A percentile compares a stretch with the other conserved stretches of the same genome.
These are phyloP conservation scores for Spathaspora sp. DNA, from an alignment of 805 yeast genomes.

Conservation along the genomic window DNA sequence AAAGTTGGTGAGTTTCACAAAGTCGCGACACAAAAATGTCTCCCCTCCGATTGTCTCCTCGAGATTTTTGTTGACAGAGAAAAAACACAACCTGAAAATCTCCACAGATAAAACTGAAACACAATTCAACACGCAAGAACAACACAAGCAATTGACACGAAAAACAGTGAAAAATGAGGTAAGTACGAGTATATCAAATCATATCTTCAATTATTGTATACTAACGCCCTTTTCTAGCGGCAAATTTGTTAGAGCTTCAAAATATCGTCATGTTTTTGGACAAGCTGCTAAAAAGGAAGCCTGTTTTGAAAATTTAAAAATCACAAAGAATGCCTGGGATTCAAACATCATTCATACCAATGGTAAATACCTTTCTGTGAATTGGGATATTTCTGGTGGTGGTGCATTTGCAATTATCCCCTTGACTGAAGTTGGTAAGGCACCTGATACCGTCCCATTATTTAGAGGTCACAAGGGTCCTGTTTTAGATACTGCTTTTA, in stretches of 20 bases:
- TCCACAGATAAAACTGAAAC: not conserved
- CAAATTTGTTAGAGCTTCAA: constrained; percentile 92
- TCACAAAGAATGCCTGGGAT: constrained; percentile 94
- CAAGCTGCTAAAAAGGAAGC: constrained; percentile 71
- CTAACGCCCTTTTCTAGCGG: constrained; percentile 44
- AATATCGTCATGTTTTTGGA: constrained; percentile 94
- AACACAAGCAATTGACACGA: not conserved
- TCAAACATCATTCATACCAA: constrained; percentile 85
- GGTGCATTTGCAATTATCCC: constrained; percentile 98
- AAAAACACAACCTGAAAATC: too few relatives aligned
- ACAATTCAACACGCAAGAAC: not conserved
- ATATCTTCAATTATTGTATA: not conserved
- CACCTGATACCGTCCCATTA: constrained; percentile 89
- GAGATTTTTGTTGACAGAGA: too few relatives aligned
- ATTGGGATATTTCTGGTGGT: constrained; percentile 95
- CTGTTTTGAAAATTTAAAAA: constrained; percentile 69
- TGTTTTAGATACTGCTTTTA: constrained; percentile 92
- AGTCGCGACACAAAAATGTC: too few relatives aligned
- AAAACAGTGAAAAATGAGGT: not conserved
- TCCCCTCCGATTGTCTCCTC: too few relatives aligned
- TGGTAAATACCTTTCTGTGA: constrained; percentile 80
- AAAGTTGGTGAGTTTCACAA: too few relatives aligned
- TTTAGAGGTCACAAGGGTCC: constrained; percentile 96
- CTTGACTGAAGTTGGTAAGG: constrained; percentile 77
- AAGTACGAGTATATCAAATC: not conserved